Percentiles rank a stretch among this genome's conserved stretches.
These are phyloP conservation scores for Aspergillus puulaauensis DNA, from an alignment of 2,329 filamentous ascomycete species.

Conservation along the genomic window DNA sequence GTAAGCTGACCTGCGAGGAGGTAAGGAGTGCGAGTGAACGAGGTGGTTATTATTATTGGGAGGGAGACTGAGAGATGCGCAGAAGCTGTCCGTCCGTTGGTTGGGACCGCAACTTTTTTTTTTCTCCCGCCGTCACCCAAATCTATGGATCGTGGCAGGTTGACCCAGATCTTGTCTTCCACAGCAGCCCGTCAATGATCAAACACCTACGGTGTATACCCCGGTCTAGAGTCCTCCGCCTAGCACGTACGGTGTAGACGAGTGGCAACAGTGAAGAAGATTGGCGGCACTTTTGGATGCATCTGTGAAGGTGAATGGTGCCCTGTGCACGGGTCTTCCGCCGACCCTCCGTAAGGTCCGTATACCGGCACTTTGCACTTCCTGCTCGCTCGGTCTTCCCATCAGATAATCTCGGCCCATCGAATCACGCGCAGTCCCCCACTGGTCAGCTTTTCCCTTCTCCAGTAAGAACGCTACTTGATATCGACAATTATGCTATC, in stretches of 20 bases:
- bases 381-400: neutral
- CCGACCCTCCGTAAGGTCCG: slow-evolving; percentile 5
- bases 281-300: neutral
- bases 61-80: slow-evolving; percentile 7
- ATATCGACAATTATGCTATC: slow-evolving; percentile 5
- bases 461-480: neutral
- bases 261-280: slow-evolving; percentile 1
- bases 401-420: slow-evolving; percentile 2
- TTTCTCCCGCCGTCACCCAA: slow-evolving; percentile 2
- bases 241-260: neutral
- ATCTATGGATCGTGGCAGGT: slow-evolving; percentile 3
- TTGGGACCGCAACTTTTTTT: neutral
- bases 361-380: slow-evolving; percentile 11
- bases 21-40: slow-evolving; percentile 1
- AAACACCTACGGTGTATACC: neutral
- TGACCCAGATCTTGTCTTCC: neutral
- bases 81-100: slow-evolving; percentile 6
- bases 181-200: neutral
- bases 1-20: slow-evolving; percentile 9
- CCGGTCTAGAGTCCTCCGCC: neutral
- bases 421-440: neutral
- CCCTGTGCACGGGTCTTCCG: neutral
- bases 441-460: neutral
- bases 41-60: neutral
- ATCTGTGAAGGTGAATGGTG: neutral